Conservation (phyloP, 805 yeast genomes). For the Nakazawaea wyomingensis region DNA sequence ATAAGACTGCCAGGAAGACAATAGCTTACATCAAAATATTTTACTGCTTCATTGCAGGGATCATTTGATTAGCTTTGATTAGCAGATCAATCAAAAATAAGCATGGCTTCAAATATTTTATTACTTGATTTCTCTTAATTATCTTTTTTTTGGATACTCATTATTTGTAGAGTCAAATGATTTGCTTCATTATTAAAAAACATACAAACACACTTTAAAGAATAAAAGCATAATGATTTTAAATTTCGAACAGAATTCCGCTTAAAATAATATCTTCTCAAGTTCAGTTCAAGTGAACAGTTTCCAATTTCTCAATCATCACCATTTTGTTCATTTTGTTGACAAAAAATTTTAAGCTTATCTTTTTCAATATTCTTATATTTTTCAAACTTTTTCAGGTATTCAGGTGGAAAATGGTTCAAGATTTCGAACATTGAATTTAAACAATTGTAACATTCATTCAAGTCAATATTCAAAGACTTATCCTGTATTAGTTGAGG, state of each 20-base stretch:
- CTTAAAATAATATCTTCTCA: too few relatives aligned
- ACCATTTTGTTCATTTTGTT: too few relatives aligned
- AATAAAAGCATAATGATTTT: too few relatives aligned
- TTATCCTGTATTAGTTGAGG: neutral
- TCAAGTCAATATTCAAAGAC: neutral
- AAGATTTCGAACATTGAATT: slow-evolving; percentile 2
- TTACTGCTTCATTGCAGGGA: neutral
- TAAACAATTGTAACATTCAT: neutral
- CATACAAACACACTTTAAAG: too few relatives aligned
- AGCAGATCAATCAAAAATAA: neutral
- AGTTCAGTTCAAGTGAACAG: too few relatives aligned
- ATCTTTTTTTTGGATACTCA: too few relatives aligned
- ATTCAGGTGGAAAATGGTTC: slow-evolving; percentile 4
- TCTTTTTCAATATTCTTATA: slow-evolving; percentile 1
- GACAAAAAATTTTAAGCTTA: neutral
- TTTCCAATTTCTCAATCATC: too few relatives aligned
- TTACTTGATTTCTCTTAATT: too few relatives aligned
- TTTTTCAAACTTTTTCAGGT: slow-evolving; percentile 1
- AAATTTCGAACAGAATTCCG: too few relatives aligned
- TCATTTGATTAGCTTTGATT: neutral
- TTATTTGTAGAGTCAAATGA: too few relatives aligned
- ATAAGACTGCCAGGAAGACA: neutral
- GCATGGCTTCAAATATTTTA: neutral
- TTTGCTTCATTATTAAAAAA: too few relatives aligned
- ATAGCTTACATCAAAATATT: slow-evolving; percentile 1